A percentile compares a stretch with the other conserved stretches of the same genome.
Evolutionary conservation across 352 stramenopile species (phyloP).

Genomic region (Phytopythium kandeliae): DNA sequence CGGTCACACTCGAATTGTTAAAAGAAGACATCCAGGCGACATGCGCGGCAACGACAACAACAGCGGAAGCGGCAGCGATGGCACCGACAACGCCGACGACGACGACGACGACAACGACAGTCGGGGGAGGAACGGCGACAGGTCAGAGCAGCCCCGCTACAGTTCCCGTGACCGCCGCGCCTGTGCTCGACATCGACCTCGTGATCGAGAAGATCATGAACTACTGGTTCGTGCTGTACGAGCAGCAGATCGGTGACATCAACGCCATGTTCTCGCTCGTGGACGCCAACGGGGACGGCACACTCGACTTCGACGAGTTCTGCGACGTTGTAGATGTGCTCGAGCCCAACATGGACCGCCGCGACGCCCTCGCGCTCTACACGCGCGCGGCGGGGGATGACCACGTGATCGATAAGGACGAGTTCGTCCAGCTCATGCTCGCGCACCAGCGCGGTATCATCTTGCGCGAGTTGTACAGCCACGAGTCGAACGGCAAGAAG

Average conservation of each 20-base stretch:
- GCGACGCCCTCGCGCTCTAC: slow-evolving; percentile 52
- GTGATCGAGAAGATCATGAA: slow-evolving; percentile 75
- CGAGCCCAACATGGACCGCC: slow-evolving; percentile 59
- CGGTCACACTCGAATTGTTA: slow-evolving; percentile 27
- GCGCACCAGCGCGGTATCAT: slow-evolving; percentile 61
- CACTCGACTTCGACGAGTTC: slow-evolving; percentile 69
- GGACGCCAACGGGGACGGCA: slow-evolving; percentile 67
- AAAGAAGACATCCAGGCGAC: slow-evolving; percentile 49
- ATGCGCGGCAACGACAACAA: slow-evolving; percentile 21
- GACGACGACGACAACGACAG: no score
- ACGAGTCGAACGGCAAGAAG: slow-evolving; percentile 41
- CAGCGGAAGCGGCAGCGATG: no score
- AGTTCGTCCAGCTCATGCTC: slow-evolving; percentile 76
- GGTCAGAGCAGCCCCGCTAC: no score
- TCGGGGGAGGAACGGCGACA: neutral
- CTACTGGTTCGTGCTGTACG: slow-evolving; percentile 73
- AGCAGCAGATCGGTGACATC: slow-evolving; percentile 75
- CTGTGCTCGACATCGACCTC: slow-evolving; percentile 53
- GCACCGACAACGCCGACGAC: no score
- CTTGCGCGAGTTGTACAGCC: slow-evolving; percentile 54
- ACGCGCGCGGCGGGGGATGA: slow-evolving; percentile 61
- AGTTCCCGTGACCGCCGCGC: neutral
- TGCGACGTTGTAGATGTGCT: slow-evolving; percentile 55
- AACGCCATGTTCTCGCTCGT: slow-evolving; percentile 65
- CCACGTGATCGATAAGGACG: slow-evolving; percentile 75